Evolutionary conservation across 257 asterid genomes (phyloP).

Genomic region (Verbena officinalis): DNA sequence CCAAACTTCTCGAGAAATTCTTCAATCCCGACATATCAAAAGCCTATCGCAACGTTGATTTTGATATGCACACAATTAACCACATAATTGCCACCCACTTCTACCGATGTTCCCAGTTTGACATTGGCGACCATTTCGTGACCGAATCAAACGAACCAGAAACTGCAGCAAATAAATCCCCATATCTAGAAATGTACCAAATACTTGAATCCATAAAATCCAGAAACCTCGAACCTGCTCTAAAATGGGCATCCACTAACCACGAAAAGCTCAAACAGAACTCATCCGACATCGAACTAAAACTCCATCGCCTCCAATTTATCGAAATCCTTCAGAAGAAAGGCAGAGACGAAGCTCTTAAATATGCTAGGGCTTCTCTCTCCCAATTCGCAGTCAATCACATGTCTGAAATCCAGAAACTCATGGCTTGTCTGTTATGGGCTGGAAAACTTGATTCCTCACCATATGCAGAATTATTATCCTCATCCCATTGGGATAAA

Average conservation of each 20-base stretch:
- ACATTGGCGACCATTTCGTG: constrained; percentile 76
- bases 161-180: constrained; percentile 54
- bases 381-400: constrained; percentile 66
- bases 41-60: constrained; percentile 80
- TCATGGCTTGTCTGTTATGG: constrained; percentile 76
- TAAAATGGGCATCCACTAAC: constrained; percentile 70
- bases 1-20: constrained; percentile 77
- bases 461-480: constrained; percentile 70
- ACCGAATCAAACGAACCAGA: constrained; percentile 60
- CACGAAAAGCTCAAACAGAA: constrained; percentile 57
- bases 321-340: constrained; percentile 72
- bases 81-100: constrained; percentile 85
- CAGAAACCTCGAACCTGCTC: constrained; percentile 76
- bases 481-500: constrained; percentile 70
- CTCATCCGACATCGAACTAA: constrained; percentile 76
- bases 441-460: constrained; percentile 83
- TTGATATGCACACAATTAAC: constrained; percentile 64
- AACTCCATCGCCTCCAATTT: constrained; percentile 79
- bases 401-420: constrained; percentile 78
- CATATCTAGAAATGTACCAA: constrained; percentile 66
- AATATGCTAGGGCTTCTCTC: constrained; percentile 63
- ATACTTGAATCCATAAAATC: constrained; percentile 77
- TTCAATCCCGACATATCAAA: constrained; percentile 85
- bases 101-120: constrained; percentile 81
- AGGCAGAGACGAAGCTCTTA: constrained; percentile 75